Conservation (phyloP, 2,329 filamentous ascomycete genomes). For the Alternaria gansuensis region DNA sequence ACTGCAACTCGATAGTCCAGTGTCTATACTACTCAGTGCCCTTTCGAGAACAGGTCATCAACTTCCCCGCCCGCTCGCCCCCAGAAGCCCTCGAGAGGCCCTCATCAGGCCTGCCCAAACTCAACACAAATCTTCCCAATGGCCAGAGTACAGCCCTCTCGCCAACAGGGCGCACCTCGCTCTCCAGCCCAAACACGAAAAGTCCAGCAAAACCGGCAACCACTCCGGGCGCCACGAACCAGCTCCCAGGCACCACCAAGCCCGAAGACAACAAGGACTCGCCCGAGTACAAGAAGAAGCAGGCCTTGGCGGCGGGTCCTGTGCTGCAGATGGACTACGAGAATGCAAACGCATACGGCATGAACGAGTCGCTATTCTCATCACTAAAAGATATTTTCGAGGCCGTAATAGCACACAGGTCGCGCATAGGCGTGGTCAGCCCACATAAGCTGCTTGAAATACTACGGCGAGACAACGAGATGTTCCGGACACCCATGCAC, state of each 20-base stretch:
- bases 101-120: constrained; percentile 47
- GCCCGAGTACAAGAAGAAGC: constrained; percentile 97
- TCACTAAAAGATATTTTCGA: constrained; percentile 96
- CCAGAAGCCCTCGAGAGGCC: constrained; percentile 72
- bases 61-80: constrained; percentile 79
- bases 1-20: constrained; percentile 98
- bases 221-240: constrained; percentile 61
- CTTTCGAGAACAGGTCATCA: constrained; percentile 93
- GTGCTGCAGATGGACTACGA: constrained; percentile 85
- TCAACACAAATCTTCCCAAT: constrained; percentile 54
- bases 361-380: constrained; percentile 95
- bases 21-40: constrained; percentile 94
- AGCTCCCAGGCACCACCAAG: constrained; percentile 68
- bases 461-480: constrained; percentile 91
- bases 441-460: constrained; percentile 94
- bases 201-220: constrained; percentile 51
- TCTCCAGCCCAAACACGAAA: constrained; percentile 45
- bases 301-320: constrained; percentile 86
- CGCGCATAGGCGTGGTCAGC: constrained; percentile 87
- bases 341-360: constrained; percentile 81
- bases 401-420: constrained; percentile 80
- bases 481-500: constrained; percentile 97
- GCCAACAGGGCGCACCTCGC: constrained; percentile 60
- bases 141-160: constrained; percentile 59
- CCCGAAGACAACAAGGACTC: constrained; percentile 94